Evolutionary conservation across 495 filamentous ascomycete species (phyloP).

Genomic region (Chaetomium fimeti): DNA sequence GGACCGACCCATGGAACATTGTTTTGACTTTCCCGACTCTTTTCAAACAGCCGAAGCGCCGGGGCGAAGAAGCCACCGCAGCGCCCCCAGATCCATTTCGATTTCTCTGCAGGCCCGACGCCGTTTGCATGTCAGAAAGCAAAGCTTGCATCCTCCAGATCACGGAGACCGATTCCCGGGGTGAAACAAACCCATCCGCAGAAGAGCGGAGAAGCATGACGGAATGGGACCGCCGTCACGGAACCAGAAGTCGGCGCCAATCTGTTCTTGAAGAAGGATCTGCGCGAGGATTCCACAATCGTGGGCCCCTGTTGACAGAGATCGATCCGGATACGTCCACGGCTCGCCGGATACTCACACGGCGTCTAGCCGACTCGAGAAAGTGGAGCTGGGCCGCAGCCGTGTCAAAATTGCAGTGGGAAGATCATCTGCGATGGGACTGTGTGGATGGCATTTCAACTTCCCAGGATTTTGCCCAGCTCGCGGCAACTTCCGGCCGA

Average conservation of each 20-base stretch:
- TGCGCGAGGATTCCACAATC: slow-evolving; percentile 16
- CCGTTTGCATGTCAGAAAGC: neutral
- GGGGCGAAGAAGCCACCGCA: neutral
- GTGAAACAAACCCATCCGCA: slow-evolving; percentile 2
- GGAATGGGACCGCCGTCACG: neutral
- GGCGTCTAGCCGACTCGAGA: neutral
- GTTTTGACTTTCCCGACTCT: neutral
- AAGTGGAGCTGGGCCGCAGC: neutral
- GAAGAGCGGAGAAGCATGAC: slow-evolving; percentile 10
- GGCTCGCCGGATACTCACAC: slow-evolving; percentile 12
- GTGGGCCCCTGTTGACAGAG: slow-evolving; percentile 3
- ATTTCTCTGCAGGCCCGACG: slow-evolving; percentile 6
- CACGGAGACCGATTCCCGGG: neutral
- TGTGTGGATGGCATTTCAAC: neutral
- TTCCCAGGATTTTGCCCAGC: neutral
- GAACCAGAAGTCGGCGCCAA: neutral
- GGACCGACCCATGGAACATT: slow-evolving; percentile 1
- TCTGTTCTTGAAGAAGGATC: slow-evolving; percentile 13
- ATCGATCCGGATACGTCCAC: slow-evolving; percentile 13
- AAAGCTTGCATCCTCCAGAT: neutral
- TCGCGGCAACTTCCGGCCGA: neutral
- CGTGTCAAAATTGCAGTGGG: slow-evolving; percentile 8
- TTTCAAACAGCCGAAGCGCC: neutral
- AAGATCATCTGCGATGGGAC: slow-evolving; percentile 7
- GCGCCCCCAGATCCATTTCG: neutral